Base-by-base conservation (phyloP, 2,329 filamentous ascomycete species). In the Emergomyces pasteurianus region DNA sequence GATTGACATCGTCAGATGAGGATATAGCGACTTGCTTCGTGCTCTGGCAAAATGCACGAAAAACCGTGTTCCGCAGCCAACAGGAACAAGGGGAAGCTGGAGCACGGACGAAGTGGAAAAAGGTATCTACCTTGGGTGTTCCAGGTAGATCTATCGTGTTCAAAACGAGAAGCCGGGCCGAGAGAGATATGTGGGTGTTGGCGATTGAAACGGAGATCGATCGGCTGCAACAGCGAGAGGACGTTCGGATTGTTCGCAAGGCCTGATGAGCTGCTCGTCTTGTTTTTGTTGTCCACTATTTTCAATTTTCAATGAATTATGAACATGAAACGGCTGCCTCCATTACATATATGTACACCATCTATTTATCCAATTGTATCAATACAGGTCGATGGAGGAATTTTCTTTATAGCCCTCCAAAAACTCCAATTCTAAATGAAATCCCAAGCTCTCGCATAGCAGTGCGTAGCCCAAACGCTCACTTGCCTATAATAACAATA, bases 121-220 rank as follows among this genome's bases (percentile, higher is more conserved):
- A 82, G 46, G 85, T 87, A 0, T 83, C 82, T 34, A 79, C 81
- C 63, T 71, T 87, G 34, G 85, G 85, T 12, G 78, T 79, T 8
- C 81, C 81, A 36, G 85, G 85, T 4, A 75, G 83, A 50, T 84
- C 81, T 47, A 80, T 86, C 56, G 85, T 88, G 14, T 88, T 88
- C 68, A 84, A 85, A 67, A 81, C 85, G 42, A 77, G 85, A 59
- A 86, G 81, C 70, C 76, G 85, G 10, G 80, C 84, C 0, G 85
- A 88, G 71, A 79, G 85, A 63, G 85, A 88, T 72, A 81, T 84
- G 65, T 88, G 85, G 85, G 85, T 88, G 28, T 72, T 87, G 69
- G 83, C 79, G 42, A 83, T 87, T 61, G 81, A 81, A 59, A 83
- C 83, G 63, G 85, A 87, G 74, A 87, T 87, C 69, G 85, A 87